Percentiles rank a stretch among this genome's conserved stretches.
Conservation (phyloP, 148 eudicot genomes). For the Dianthus caryophyllus region DNA sequence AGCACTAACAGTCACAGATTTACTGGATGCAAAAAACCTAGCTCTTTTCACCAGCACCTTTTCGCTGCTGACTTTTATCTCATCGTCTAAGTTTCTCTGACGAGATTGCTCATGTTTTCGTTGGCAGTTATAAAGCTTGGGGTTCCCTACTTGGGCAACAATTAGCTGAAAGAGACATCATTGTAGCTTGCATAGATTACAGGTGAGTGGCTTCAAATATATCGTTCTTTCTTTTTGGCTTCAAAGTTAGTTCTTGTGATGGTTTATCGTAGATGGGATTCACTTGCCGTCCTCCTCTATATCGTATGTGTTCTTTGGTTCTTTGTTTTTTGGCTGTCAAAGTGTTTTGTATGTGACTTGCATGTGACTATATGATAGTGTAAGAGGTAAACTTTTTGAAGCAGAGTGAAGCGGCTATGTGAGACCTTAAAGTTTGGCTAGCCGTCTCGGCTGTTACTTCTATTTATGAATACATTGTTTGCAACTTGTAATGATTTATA, state of each 20-base stretch:
- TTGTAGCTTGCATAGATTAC: constrained; percentile 95
- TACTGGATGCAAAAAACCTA: neutral
- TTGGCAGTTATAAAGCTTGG: constrained; percentile 91
- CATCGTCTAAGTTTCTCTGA: constrained; percentile 10
- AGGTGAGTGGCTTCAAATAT: constrained; percentile 36
- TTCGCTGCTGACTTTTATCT: neutral
- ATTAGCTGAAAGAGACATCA: constrained; percentile 84
- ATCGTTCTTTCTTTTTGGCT: neutral
- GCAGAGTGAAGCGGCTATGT: neutral
- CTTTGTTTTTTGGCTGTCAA: neutral
- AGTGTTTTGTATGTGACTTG: neutral
- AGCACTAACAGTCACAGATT: no score
- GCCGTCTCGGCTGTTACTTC: neutral
- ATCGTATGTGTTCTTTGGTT: neutral
- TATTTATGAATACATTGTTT: neutral
- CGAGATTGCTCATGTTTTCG: neutral
- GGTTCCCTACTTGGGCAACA: constrained; percentile 90
- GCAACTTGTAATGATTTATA: neutral
- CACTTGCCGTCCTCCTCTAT: neutral
- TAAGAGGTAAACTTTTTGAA: neutral
- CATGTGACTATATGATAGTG: no score
- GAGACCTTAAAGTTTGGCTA: neutral
- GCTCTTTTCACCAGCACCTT: no score
- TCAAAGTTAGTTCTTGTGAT: neutral
- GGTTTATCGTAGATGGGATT: neutral